Base-by-base conservation (phyloP, 1,284 basidiomycete species). In the Phaffia rhodozyma region DNA sequence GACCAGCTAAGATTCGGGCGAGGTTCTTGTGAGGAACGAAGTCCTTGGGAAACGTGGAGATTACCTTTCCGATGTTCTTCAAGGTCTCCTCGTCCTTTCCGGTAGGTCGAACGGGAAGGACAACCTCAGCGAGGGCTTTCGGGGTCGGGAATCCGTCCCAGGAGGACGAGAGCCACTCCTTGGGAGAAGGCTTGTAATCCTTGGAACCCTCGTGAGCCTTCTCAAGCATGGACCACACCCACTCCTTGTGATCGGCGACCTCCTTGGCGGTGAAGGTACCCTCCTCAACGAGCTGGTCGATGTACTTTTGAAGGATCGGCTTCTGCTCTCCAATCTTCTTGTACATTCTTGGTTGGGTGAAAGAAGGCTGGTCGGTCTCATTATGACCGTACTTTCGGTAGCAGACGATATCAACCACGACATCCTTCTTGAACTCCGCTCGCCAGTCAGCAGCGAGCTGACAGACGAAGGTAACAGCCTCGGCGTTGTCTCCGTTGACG, bases 281-380 rank as follows among this genome's bases (percentile, higher is more conserved):
- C 67, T 97, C 91, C 66, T 87, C 86, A 72, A 92, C 83, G 61
- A 99, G 80, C 78, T 88, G 87, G 73, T 93, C 88, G 69, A 87
- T 83, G 80, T 99, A 99, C 76, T 91, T 84, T 21, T 88, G 87
- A 64, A 98, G 82, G 11, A 93, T 86, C 1, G 93, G 91, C 5
- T 89, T 89, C 78, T 98, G 92, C 73, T 91, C 89, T 77, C 86
- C 86, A 75, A 99, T 97, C 23, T 91, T 91, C 76, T 92, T 83
- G 82, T 99, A 99, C 94, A 99, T 98, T 68, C 90, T 84, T 16
- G 96, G 96, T 76, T 99, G 96, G 25, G 96, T 98, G 81, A 99
- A 99, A 75, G 85, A 88, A 25, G 96, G 96, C 77, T 99, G 96
- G 75, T 99, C 96, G 25, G 93, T 97, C 79, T 99, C 96, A 77